A percentile compares a stretch with the other conserved stretches of the same genome.
Evolutionary conservation across 2,329 filamentous ascomycete genomes (phyloP).

Genomic region (Pseudogymnoascus sp.): DNA sequence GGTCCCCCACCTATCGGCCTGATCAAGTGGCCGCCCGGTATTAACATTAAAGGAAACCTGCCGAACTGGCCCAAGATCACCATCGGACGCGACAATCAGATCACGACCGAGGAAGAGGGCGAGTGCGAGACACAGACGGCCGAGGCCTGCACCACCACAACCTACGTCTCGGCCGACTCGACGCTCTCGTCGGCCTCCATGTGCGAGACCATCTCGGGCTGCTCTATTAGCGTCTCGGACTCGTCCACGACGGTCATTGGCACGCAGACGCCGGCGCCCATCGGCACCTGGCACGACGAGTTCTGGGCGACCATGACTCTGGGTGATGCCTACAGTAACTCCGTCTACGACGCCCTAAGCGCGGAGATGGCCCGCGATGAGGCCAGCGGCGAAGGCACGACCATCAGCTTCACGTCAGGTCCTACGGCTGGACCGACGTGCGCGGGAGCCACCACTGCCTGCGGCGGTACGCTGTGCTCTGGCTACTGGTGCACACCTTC

Average conservation of each 20-base stretch:
- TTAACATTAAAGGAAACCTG: slow-evolving; percentile 15
- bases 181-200: slow-evolving; percentile 15
- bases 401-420: background rate
- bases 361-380: slow-evolving; percentile 6
- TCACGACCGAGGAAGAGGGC: slow-evolving; percentile 14
- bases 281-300: slow-evolving; percentile 11
- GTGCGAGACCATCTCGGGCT: slow-evolving; percentile 16
- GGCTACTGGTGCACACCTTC: slow-evolving; percentile 19
- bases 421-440: slow-evolving; percentile 16
- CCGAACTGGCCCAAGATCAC: slow-evolving; percentile 18
- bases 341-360: slow-evolving; percentile 7
- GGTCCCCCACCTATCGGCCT: slow-evolving; percentile 13
- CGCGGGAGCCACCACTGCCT: slow-evolving; percentile 10
- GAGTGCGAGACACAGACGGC: slow-evolving; percentile 15
- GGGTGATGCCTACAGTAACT: slow-evolving; percentile 11
- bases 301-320: slow-evolving; percentile 6
- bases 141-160: slow-evolving; percentile 1
- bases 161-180: background rate
- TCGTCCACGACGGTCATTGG: slow-evolving; percentile 11
- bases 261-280: slow-evolving; percentile 13
- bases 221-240: slow-evolving; percentile 15
- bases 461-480: slow-evolving; percentile 20
- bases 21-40: slow-evolving; percentile 6
- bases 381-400: background rate
- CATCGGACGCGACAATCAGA: slow-evolving; percentile 11